Conservation (phyloP, 139 green algal genomes). For the Chlamydomonas sphaeroides region DNA sequence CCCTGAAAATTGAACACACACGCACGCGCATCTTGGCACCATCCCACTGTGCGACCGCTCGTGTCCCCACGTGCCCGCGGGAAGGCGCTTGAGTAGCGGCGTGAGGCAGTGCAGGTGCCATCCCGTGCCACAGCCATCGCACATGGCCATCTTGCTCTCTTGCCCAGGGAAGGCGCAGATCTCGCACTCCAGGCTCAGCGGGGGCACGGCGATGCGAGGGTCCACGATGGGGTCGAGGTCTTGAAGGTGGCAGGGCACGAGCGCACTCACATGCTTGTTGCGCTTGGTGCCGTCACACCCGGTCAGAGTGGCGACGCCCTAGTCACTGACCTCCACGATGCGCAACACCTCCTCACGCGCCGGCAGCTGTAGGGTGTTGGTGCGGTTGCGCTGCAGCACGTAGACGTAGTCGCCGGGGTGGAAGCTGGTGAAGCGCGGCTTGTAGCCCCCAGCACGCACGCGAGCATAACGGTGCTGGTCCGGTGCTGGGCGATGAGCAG, state of each 20-base stretch:
- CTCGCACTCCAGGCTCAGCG: neutral
- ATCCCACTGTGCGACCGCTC: no score
- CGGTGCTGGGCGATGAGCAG: constrained; percentile 47
- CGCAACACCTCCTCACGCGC: neutral
- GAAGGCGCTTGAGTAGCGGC: no score
- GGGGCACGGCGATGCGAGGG: neutral
- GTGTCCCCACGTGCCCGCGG: no score
- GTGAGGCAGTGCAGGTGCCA: constrained; percentile 54
- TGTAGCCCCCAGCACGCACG: constrained; percentile 15
- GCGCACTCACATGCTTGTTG: neutral
- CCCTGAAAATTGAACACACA: no score
- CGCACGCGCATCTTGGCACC: no score
- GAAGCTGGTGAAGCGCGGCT: neutral
- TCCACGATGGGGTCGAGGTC: neutral
- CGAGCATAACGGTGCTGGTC: constrained; percentile 28
- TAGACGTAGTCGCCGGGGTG: constrained; percentile 41
- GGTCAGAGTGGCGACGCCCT: constrained; percentile 1
- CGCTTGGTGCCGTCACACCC: constrained; percentile 9
- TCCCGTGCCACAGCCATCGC: constrained; percentile 44
- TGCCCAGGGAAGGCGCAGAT: constrained; percentile 28
- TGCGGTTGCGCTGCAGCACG: neutral
- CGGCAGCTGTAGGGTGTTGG: constrained; percentile 9
- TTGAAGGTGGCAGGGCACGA: constrained; percentile 10
- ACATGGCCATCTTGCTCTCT: constrained; percentile 43
- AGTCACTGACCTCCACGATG: neutral